Conservation (phyloP, 2,329 filamentous ascomycete genomes). For the Zalaria obscura region DNA sequence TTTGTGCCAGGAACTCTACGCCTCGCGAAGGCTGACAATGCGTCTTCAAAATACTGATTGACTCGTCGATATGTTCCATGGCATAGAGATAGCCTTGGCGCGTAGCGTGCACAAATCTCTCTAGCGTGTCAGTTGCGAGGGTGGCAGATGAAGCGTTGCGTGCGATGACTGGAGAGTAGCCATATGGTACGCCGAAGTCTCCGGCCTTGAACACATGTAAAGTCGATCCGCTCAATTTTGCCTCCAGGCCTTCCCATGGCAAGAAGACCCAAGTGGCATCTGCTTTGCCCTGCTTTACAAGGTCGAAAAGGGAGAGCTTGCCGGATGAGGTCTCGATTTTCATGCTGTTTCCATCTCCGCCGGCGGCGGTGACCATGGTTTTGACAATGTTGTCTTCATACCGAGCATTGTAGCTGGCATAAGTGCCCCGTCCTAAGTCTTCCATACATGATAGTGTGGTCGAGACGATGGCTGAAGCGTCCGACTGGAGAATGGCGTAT, state of each 20-base stretch:
- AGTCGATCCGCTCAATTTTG: slow-evolving; percentile 11
- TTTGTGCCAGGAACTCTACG: slow-evolving; percentile 13
- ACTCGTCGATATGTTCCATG: slow-evolving; percentile 74
- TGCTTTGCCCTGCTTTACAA: slow-evolving; percentile 12
- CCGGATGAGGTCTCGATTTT: slow-evolving; percentile 11
- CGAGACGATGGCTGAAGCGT: slow-evolving; percentile 17
- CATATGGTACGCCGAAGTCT: slow-evolving; percentile 16
- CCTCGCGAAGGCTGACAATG: slow-evolving; percentile 10
- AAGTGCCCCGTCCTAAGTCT: slow-evolving; percentile 11
- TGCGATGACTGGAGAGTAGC: slow-evolving; percentile 18
- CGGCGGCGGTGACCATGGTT: slow-evolving; percentile 13
- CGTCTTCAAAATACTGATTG: slow-evolving; percentile 48
- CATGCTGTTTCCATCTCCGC: slow-evolving; percentile 11
- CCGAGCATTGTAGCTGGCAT: slow-evolving; percentile 18
- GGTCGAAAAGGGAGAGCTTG: slow-evolving; percentile 16
- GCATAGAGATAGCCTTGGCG: slow-evolving; percentile 30
- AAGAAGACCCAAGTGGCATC: slow-evolving; percentile 20
- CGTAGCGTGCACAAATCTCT: slow-evolving; percentile 30
- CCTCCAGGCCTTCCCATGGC: slow-evolving; percentile 19
- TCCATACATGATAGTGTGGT: slow-evolving; percentile 5
- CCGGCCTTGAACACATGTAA: slow-evolving; percentile 11
- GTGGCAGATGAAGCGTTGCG: slow-evolving; percentile 36
- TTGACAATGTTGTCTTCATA: slow-evolving; percentile 18
- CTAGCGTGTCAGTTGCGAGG: slow-evolving; percentile 60
- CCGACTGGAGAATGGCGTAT: slow-evolving; percentile 19